Evolutionary conservation across 305 asterid genomes (phyloP), one percentile per base, ranked within the genome.

Genomic region (Nicotiana rustica): DNA sequence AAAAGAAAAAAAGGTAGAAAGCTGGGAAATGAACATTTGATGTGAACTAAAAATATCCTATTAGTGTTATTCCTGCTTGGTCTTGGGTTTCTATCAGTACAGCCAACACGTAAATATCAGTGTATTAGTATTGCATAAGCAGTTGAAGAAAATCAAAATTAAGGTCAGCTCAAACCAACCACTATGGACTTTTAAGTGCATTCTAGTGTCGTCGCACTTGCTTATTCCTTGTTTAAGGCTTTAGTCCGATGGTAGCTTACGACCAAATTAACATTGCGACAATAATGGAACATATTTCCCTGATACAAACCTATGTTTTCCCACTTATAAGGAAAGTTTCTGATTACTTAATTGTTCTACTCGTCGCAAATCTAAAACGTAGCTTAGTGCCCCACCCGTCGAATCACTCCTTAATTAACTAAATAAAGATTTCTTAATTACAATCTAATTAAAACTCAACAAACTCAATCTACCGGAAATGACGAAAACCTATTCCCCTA

Each of bases 21-120:
- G 86, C 57, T 67, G 12, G 18, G 29, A n/a, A 18, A 6, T 17
- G 29, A n/a, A n/a, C 65, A 10, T 49, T 84, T 84, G 87, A 88
- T 88, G 88, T 90, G 83, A 90, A 85, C 81, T 84, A 81, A 71
- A 91, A 88, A 85, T 86, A 88, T 83, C 82, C 86, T 13, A 62
- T 5, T 80, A 55, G 78, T 81, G 89, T 83, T 84, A 77, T 86
- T 77, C 57, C 47, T 75, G 71, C 85, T 49, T 82, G 82, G 70
- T 80, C 88, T 89, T 87, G 73, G 10, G 19, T 33, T 66, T 66
- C 47, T 31, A 66, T 88, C 85, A 79, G 91, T 86, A 89, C 86
- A 12, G 84, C 82, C 85, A 89, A 86, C 77, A 78, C 47, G 21
- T 66, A 31, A 66, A 66, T 66, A 14, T 14, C 15, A 13, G 3